A percentile compares a stretch with the other conserved stretches of the same genome.
Conservation (phyloP, 495 filamentous ascomycete species). For the Copromyces sp. region DNA sequence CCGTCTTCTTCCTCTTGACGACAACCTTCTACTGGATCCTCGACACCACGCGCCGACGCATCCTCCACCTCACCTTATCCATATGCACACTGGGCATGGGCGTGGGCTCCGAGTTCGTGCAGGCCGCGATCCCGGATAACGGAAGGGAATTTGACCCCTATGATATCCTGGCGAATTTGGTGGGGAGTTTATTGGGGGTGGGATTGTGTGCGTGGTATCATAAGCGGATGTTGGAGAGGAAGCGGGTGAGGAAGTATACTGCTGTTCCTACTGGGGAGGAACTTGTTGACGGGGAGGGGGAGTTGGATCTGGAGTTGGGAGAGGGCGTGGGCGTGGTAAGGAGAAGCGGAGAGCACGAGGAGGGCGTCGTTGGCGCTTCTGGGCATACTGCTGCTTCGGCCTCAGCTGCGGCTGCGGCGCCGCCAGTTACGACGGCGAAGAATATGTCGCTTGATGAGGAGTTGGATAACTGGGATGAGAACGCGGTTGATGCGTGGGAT, state of each 20-base stretch:
- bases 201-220: conserved; percentile 83
- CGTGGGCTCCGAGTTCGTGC: conserved; percentile 77
- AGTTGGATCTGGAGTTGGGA: conserved; percentile 47
- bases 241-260: conserved; percentile 63
- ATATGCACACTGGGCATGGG: conserved; percentile 65
- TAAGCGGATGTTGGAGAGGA: conserved; percentile 86
- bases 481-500: conserved; percentile 65
- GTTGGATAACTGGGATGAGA: conserved; percentile 79
- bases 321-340: conserved; percentile 32
- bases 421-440: conserved; percentile 15
- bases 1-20: conserved; percentile 85
- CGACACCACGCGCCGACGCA: conserved; percentile 77
- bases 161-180: conserved; percentile 79
- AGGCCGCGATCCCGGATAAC: conserved; percentile 64
- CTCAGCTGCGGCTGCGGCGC: conserved; percentile 13
- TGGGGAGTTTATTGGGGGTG: conserved; percentile 63
- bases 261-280: conserved; percentile 43
- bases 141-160: conserved; percentile 72
- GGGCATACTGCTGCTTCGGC: background rate
- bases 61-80: conserved; percentile 72
- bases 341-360: conserved; percentile 19
- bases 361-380: conserved; percentile 28
- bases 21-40: conserved; percentile 92
- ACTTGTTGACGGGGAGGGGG: conserved; percentile 31
- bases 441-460: conserved; percentile 51